phyloP scores from a whole-genome alignment of 768 basidiomycete species.

The Hericium rajendrae region DNA sequence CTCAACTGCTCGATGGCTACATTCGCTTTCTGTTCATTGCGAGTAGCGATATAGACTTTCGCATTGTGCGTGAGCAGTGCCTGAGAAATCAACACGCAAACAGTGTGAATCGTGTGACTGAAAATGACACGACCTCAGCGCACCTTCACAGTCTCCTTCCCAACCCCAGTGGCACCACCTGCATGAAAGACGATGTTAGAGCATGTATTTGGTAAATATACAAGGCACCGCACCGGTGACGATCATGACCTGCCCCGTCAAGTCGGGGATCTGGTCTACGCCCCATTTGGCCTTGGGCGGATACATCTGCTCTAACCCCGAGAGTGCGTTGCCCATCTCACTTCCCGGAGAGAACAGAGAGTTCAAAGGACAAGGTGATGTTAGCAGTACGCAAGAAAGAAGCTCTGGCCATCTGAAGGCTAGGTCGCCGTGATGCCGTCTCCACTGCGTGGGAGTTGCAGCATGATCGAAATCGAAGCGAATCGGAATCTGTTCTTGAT shows the following conservation, averaged over 20 bases:
- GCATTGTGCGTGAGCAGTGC: constrained; percentile 7
- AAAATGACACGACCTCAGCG: background rate
- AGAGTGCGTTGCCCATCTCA: background rate
- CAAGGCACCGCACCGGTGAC: constrained; percentile 10
- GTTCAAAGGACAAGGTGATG: too few species aligned
- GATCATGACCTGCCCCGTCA: constrained; percentile 14
- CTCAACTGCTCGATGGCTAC: constrained; percentile 3
- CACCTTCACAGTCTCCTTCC: constrained; percentile 50
- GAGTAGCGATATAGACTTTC: constrained; percentile 11
- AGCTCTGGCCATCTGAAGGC: too few species aligned
- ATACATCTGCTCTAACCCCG: constrained; percentile 6
- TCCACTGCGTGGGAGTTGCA: too few species aligned
- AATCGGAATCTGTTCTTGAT: too few species aligned
- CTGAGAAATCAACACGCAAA: background rate
- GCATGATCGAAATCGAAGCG: too few species aligned
- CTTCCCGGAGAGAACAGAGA: too few species aligned
- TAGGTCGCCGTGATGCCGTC: too few species aligned
- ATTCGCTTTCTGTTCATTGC: background rate
- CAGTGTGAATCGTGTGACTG: too few species aligned
- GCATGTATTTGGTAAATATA: background rate
- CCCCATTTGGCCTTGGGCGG: constrained; percentile 12
- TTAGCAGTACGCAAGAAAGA: too few species aligned
- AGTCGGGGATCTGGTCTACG: constrained; percentile 14
- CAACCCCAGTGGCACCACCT: constrained; percentile 36
- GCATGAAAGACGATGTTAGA: background rate